Conservation (phyloP, 805 yeast species). For the Pichia pseudocactophila region DNA sequence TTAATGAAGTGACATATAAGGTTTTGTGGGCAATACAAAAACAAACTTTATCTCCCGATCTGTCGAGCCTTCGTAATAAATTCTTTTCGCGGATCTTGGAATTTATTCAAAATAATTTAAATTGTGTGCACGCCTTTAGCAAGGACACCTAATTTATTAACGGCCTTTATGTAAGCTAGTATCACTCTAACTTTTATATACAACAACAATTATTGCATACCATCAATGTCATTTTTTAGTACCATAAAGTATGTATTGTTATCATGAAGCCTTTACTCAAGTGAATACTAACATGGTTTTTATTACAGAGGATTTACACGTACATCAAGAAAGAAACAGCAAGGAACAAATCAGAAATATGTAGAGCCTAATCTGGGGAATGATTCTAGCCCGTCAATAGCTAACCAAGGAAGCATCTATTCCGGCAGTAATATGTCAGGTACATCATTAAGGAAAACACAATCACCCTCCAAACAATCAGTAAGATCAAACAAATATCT, state of each 20-base stretch:
- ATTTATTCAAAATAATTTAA: no score
- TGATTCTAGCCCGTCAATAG: conserved; percentile 14
- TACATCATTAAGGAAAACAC: conserved; percentile 38
- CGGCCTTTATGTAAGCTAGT: no score
- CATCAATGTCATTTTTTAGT: background rate
- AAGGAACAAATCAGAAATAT: conserved; percentile 15
- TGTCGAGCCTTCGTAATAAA: no score
- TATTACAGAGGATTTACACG: conserved; percentile 49
- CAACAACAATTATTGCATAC: no score
- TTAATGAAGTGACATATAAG: no score
- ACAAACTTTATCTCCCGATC: no score
- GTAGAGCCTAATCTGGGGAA: conserved; percentile 13
- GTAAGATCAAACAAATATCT: conserved; percentile 23
- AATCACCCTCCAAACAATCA: conserved; percentile 39
- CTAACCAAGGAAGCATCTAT: conserved; percentile 21
- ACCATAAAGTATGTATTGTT: conserved; percentile 3
- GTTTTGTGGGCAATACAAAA: no score
- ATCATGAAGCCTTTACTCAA: no score
- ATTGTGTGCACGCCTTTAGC: no score
- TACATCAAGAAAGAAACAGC: conserved; percentile 29
- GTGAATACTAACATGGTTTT: conserved; percentile 4
- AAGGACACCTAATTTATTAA: no score
- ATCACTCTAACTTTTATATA: no score
- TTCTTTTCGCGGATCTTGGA: no score
- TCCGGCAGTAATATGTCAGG: conserved; percentile 36